Percentiles rank a stretch among this genome's conserved stretches.
Conservation (phyloP, 441 rosid species). For the Populus hybrid region DNA sequence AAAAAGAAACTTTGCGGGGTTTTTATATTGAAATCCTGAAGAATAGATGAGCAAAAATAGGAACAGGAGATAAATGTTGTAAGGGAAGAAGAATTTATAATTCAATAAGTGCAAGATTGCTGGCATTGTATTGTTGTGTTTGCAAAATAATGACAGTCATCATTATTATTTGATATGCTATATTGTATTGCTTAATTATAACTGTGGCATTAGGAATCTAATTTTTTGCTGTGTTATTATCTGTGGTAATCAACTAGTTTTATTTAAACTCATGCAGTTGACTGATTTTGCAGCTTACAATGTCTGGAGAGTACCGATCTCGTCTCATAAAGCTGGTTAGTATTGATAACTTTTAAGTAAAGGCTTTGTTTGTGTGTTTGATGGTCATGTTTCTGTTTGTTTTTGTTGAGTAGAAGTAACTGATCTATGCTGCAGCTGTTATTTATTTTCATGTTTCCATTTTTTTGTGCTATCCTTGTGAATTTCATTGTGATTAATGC, state of each 20-base stretch:
- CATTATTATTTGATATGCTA: background rate
- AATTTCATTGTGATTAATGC: background rate
- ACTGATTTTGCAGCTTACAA: conserved; percentile 65
- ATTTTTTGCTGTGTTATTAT: background rate
- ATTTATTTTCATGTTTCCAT: background rate
- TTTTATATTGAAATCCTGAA: too few relatives aligned
- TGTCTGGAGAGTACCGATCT: conserved; percentile 81
- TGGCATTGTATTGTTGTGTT: background rate
- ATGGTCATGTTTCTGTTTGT: background rate
- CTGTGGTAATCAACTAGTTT: background rate
- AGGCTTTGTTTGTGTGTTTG: background rate
- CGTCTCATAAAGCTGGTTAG: conserved; percentile 93
- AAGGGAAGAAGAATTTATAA: too few relatives aligned
- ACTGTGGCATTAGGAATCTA: background rate
- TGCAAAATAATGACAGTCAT: background rate
- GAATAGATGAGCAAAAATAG: too few relatives aligned
- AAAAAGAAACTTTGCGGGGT: too few relatives aligned
- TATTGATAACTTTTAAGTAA: conserved; percentile 6
- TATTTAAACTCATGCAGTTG: background rate
- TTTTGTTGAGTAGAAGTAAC: background rate
- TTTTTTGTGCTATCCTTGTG: background rate
- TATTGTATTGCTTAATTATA: background rate
- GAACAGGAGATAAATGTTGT: too few relatives aligned
- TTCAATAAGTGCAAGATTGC: too few relatives aligned
- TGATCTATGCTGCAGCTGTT: background rate